Evolutionary conservation across 1,284 basidiomycete species (phyloP).

Genomic region (Cutaneotrichosporon cyanovorans): DNA sequence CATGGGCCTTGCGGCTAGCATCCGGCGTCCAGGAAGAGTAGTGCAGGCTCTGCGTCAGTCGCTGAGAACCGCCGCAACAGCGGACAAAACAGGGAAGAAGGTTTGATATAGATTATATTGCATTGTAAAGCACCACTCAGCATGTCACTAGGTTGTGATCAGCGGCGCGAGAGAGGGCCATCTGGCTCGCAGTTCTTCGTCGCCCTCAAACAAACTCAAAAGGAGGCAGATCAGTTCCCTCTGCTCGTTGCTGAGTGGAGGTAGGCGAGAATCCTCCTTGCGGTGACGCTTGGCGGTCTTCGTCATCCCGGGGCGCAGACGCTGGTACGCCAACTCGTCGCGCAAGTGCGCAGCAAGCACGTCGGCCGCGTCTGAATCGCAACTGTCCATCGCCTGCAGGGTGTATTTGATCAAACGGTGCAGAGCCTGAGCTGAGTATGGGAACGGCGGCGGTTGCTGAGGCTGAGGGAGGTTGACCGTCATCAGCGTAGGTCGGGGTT

Average conservation of each 20-base stretch:
- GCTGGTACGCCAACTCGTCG: conserved; percentile 24
- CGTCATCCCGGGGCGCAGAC: not conserved
- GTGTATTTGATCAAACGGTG: conserved; percentile 10
- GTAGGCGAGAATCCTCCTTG: not conserved
- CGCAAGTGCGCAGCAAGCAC: conserved; percentile 14
- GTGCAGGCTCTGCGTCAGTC: conserved; percentile 44
- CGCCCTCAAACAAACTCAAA: conserved; percentile 13
- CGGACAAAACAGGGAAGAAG: no score
- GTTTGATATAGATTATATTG: no score
- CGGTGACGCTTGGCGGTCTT: conserved; percentile 1
- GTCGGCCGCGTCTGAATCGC: conserved; percentile 5
- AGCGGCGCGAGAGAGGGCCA: conserved; percentile 7
- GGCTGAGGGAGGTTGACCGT: not conserved
- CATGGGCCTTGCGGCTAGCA: conserved; percentile 64
- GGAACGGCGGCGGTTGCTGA: conserved; percentile 5
- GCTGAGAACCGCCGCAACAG: not conserved
- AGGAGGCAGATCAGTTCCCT: conserved; percentile 17
- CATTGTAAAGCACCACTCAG: no score
- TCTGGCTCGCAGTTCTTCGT: conserved; percentile 16
- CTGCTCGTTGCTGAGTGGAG: conserved; percentile 1
- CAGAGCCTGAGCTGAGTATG: conserved; percentile 8
- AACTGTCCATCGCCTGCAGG: conserved; percentile 3
- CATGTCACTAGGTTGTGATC: not conserved
- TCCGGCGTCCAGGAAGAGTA: conserved; percentile 64
- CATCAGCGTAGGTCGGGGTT: not conserved